Percentiles rank a stretch among this genome's conserved stretches.
Conservation (phyloP, 2,329 filamentous ascomycete genomes). For the Aspergillus proliferans region DNA sequence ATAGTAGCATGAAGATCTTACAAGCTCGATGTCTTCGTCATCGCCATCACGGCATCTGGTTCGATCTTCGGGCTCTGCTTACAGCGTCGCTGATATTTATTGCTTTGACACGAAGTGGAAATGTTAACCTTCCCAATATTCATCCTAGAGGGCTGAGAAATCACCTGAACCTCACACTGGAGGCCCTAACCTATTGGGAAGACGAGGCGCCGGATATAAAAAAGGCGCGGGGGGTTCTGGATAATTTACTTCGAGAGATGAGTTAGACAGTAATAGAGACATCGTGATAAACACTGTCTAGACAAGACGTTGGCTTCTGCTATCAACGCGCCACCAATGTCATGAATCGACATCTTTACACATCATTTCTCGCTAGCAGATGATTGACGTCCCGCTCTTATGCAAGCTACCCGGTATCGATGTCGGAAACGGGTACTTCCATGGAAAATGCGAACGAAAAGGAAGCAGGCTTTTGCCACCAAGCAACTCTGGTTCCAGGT, state of each 20-base stretch:
- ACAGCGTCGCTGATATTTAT: slow-evolving; percentile 17
- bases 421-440: too few relatives aligned
- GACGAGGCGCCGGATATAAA: background rate
- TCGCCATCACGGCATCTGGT: slow-evolving; percentile 29
- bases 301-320: too few relatives aligned
- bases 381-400: too few relatives aligned
- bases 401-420: too few relatives aligned
- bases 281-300: too few relatives aligned
- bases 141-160: slow-evolving; percentile 1
- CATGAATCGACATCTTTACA: too few relatives aligned
- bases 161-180: background rate
- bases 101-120: slow-evolving; percentile 17
- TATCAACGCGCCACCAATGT: too few relatives aligned
- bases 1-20: slow-evolving; percentile 21
- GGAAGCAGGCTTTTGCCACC: too few relatives aligned
- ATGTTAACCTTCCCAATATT: slow-evolving; percentile 7
- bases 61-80: slow-evolving; percentile 15
- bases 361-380: too few relatives aligned
- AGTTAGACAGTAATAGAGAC: background rate
- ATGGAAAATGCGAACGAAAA: too few relatives aligned
- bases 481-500: too few relatives aligned
- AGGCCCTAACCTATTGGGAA: background rate
- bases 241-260: background rate
- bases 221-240: background rate
- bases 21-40: slow-evolving; percentile 18